A percentile compares a stretch with the other conserved stretches of the same genome.
phyloP scores from a whole-genome alignment of 2,329 filamentous ascomycete genomes.

The Pestalotiopsis sp. region DNA sequence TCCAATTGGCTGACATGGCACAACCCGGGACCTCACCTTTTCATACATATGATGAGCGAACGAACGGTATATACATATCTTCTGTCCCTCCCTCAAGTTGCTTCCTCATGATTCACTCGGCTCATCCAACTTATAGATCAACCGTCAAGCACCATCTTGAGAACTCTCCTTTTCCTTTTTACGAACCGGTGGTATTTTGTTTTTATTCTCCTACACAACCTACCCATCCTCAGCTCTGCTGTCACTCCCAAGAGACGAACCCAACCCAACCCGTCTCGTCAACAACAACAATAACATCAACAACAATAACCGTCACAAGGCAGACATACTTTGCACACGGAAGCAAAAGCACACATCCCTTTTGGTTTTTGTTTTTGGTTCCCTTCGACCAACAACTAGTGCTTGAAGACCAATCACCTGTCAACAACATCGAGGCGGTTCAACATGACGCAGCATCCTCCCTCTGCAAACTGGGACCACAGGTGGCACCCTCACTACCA shows the following conservation, averaged over 20 bases:
- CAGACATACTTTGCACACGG: neutral
- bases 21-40: neutral
- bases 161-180: slow-evolving; percentile 11
- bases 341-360: neutral
- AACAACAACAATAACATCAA: neutral
- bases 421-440: neutral
- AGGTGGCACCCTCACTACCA: slow-evolving; percentile 53
- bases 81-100: slow-evolving; percentile 1
- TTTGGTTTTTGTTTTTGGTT: no score
- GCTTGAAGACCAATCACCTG: neutral
- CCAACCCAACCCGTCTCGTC: neutral
- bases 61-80: neutral
- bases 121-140: slow-evolving; percentile 1
- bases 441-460: slow-evolving; percentile 44
- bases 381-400: neutral
- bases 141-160: neutral
- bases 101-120: slow-evolving; percentile 12
- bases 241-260: neutral
- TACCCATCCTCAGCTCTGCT: neutral
- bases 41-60: neutral
- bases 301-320: neutral
- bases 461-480: slow-evolving; percentile 55
- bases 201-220: neutral
- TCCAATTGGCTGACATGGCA: slow-evolving; percentile 4
- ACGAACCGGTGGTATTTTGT: slow-evolving; percentile 11